Evolutionary conservation across 164 flowering plant genomes (phyloP), one percentile per base, ranked within the genome.

Genomic region (Saururus chinensis): DNA sequence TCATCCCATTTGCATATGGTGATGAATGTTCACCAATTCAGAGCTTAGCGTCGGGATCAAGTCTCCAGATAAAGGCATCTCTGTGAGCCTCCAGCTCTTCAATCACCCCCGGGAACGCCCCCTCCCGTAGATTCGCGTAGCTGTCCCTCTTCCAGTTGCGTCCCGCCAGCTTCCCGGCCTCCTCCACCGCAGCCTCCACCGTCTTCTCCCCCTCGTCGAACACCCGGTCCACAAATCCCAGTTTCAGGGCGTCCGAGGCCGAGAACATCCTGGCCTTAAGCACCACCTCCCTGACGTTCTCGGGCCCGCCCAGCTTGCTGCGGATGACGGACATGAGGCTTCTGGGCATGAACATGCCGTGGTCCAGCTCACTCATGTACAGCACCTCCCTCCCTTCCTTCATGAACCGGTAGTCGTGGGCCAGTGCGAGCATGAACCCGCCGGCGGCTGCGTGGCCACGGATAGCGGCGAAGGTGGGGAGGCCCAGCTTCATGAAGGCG

Each of bases 321-420:
- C 37, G 37, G 37, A 30, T 67, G 1, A 61, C 60, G 20, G 64
- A 23, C 70, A 67, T 67, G 30, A 67, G 35, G 35, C 60, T 55
- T 60, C 55, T 60, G 4, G 64, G 70, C 64, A 67, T 60, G 53
- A 8, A 52, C 69, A 66, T 66, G n/a, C 64, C 64, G 25, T 66
- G 69, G 40, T 66, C 69, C 23, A 66, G 45, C 55, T 66, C 69
- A 21, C 69, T 66, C 69, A 66, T 66, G 23, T 66, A 66, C 19
- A 67, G 65, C 12, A 67, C 64, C 19, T 0, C 45, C 30, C 56
- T 60, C 9, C 56, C 64, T 10, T 41, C 24, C 24, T n/a, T 60
- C 64, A 66, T 66, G 59, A 60, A 66, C n/a, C 69, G 40, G 21
- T 60, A 66, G 37, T 67, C 64, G 23, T 67, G 70, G 55, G 42